Base-by-base conservation (phyloP, 2,329 filamentous ascomycete genomes). In the Fusarium scirpi region DNA sequence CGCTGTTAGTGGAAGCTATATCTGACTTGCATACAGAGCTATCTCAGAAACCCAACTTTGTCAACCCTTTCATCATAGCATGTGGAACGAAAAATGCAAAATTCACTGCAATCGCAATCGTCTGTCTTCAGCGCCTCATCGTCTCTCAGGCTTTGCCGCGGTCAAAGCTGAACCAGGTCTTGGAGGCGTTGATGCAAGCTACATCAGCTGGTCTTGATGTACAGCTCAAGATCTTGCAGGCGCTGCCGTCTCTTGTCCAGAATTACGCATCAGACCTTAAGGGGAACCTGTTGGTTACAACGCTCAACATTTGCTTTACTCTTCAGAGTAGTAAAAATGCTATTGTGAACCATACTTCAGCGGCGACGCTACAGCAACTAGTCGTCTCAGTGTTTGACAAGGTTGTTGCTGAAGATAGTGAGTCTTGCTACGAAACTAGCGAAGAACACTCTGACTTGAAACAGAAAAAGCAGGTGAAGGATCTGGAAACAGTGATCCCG, bases 341-440 rank as follows among this genome's bases (percentile, higher is more conserved):
- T 27, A 94, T 97, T 54, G 94, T 99, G 73, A 97, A 95, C 77
- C 97, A 97, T 74, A 98, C 97, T 2, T 96, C 96, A 12, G 94
- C 95, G 27, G 96, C 96, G n/a, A 98, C 96, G 4, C 84, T 99
- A 57, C 95, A 98, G 80, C 96, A 98, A 79, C 87, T 99, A 16
- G 91, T 98, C 10, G 93, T 96, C 32, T 92, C 93, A 1, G 92
- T 97, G 0, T 98, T 98, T 80, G 96, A 98, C 78, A 96, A 97
- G 78, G 94, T 98, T 3, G 88, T 90, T 1, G 83, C 84, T 8
- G 94, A 98, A 83, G 94, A 98, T 78, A 90, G 25, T 25, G 25
- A 25, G 25, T 25, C 25, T 25, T 25, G 25, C 25, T 25, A 25
- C 2, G 25, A 25, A 25, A 25, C 9, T 25, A 25, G 3, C 25